Conservation (phyloP, 306 rosid genomes). For the Fagus crenata region DNA sequence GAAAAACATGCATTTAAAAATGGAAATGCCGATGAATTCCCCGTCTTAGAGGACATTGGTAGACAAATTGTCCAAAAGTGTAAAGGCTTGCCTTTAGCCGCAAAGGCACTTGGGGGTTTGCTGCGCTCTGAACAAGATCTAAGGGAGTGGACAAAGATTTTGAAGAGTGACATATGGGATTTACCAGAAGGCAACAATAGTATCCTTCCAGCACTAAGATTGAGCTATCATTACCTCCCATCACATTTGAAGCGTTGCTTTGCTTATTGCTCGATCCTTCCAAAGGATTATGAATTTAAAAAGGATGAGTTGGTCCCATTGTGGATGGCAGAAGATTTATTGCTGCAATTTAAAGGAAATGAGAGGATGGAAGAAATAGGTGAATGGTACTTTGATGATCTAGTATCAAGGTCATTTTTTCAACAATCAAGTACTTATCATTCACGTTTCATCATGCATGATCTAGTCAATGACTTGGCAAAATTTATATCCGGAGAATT, state of each 20-base stretch:
- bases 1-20: constrained; percentile 5
- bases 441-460: constrained; percentile 19
- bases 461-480: constrained; percentile 29
- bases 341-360: neutral
- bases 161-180: constrained; percentile 9
- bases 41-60: neutral
- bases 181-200: neutral
- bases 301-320: neutral
- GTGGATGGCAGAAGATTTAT: constrained; percentile 30
- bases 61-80: constrained; percentile 18
- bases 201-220: constrained; percentile 15
- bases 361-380: constrained; percentile 21
- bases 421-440: neutral
- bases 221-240: constrained; percentile 4
- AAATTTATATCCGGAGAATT: neutral
- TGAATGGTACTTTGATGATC: neutral
- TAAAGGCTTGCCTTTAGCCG: constrained; percentile 23
- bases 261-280: constrained; percentile 26
- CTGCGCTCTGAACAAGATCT: neutral
- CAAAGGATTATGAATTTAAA: constrained; percentile 1
- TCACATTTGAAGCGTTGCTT: constrained; percentile 8
- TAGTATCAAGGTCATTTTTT: constrained; percentile 22
- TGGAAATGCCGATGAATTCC: neutral
- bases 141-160: neutral
- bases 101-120: constrained; percentile 21